A percentile compares a stretch with the other conserved stretches of the same genome.
Conservation (phyloP, 2,329 filamentous ascomycete species). For the Fusarium domesticum region DNA sequence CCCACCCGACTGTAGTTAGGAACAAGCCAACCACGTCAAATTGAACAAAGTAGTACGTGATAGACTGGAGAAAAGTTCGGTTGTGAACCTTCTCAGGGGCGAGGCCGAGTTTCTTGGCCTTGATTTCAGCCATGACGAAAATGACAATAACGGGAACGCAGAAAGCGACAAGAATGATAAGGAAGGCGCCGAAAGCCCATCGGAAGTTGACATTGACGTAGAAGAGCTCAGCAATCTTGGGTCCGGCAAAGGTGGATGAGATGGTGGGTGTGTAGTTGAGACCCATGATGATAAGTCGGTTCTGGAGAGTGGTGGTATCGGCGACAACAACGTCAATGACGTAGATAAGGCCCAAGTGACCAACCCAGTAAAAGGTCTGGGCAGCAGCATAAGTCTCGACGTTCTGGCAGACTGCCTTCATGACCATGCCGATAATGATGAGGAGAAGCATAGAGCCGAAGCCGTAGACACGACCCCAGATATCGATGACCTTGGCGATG, state of each 20-base stretch:
- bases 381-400: conserved; percentile 58
- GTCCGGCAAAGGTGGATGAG: conserved; percentile 45
- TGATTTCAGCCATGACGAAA: conserved; percentile 40
- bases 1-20: conserved; percentile 47
- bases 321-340: conserved; percentile 42
- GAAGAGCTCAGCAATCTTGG: conserved; percentile 40
- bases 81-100: conserved; percentile 40
- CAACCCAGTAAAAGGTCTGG: conserved; percentile 62
- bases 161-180: conserved; percentile 58
- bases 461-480: conserved; percentile 46
- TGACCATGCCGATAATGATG: conserved; percentile 52
- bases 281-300: conserved; percentile 43
- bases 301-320: conserved; percentile 42
- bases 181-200: conserved; percentile 59
- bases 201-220: conserved; percentile 38
- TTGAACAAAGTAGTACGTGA: conserved; percentile 52
- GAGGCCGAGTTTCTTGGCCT: conserved; percentile 47
- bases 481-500: conserved; percentile 47
- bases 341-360: conserved; percentile 42
- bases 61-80: conserved; percentile 44
- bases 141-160: conserved; percentile 36
- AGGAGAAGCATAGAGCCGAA: conserved; percentile 42
- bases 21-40: conserved; percentile 57
- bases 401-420: conserved; percentile 59
- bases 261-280: conserved; percentile 44